Evolutionary conservation across 2,329 filamentous ascomycete genomes (phyloP).

Genomic region (Leptodontidium sp.): DNA sequence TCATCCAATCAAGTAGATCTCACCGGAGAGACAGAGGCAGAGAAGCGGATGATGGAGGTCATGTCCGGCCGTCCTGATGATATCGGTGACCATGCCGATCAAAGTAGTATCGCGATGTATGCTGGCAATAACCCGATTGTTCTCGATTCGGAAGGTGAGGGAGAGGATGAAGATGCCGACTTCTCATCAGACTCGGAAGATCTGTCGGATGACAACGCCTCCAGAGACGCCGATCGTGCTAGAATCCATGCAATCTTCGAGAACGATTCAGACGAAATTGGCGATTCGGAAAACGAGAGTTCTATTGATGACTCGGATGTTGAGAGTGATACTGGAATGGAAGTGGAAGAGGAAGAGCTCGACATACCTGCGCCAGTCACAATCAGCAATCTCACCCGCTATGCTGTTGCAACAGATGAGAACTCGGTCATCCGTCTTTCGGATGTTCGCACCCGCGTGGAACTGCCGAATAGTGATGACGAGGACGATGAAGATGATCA

Average conservation of each 20-base stretch:
- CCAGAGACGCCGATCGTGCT: constrained; percentile 13
- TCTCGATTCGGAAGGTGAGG: constrained; percentile 28
- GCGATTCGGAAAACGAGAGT: constrained; percentile 13
- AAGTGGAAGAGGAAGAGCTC: constrained; percentile 24
- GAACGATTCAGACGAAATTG: constrained; percentile 23
- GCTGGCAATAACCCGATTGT: constrained; percentile 31
- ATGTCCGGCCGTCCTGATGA: constrained; percentile 27
- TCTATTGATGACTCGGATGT: constrained; percentile 19
- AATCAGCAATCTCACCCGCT: constrained; percentile 16
- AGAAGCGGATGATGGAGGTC: constrained; percentile 20
- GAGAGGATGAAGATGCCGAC: constrained; percentile 25
- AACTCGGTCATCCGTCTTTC: constrained; percentile 22
- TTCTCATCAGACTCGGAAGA: constrained; percentile 26
- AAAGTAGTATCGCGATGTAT: constrained; percentile 24
- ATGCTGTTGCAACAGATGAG: constrained; percentile 20
- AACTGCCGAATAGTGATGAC: constrained; percentile 18
- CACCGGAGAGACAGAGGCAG: constrained; percentile 30
- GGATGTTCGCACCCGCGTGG: constrained; percentile 21
- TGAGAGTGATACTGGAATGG: constrained; percentile 22
- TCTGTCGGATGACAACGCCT: constrained; percentile 24
- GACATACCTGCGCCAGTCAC: neutral
- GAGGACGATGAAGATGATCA: constrained; percentile 31
- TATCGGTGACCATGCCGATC: constrained; percentile 22
- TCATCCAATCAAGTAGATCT: constrained; percentile 31
- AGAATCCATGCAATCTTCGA: constrained; percentile 12